Evolutionary conservation across 176 grass and related monocot genomes (phyloP), one percentile per base, ranked within the genome.

Genomic region (Phyllostachys edulis): DNA sequence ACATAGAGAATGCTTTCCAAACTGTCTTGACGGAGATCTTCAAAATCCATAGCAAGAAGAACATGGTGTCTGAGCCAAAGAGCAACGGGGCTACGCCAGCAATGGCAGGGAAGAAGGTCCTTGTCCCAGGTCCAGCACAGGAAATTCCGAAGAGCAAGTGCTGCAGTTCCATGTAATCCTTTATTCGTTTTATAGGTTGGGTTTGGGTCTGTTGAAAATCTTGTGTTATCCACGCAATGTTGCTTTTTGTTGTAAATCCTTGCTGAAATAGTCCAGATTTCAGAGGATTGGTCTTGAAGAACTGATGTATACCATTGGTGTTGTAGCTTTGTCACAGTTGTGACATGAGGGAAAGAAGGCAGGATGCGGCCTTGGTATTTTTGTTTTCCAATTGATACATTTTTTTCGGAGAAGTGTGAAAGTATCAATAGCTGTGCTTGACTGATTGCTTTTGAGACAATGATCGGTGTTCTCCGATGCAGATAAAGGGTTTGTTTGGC

Each of bases 11-110:
- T 81, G 87, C 93, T 50, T 94, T 92, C 56, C 84, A 90, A 77
- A 94, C 84, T 49, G 85, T 92, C 16, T 76, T 94, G 74, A 88
- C 93, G 7, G 93, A 92, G 37, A 94, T 94, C 17, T 94, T 92
- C 67, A 94, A 92, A 63, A 85, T 88, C 16, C 69, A 92, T 60
- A 92, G 87, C 84, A 88, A 84, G 70, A 95, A 90, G 82, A 95
- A 80, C 73, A 77, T 95, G 44, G 55, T 75, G 73, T 79, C 78
- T 0, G 83, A 85, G 32, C 57, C 87, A 45, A 84, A 77, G 74
- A 80, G 67, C 47, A 90, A 89, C 46, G 80, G 73, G 41, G 70
- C 34, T 55, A 37, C 61, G 49, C 78, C 85, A 64, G 26, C 90
- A 27, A 64, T 95, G 54, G 34, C 81, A 18, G 90, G 90, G 32